Evolutionary conservation across 768 basidiomycete species (phyloP).

Genomic region (Tephrocybe sp.): DNA sequence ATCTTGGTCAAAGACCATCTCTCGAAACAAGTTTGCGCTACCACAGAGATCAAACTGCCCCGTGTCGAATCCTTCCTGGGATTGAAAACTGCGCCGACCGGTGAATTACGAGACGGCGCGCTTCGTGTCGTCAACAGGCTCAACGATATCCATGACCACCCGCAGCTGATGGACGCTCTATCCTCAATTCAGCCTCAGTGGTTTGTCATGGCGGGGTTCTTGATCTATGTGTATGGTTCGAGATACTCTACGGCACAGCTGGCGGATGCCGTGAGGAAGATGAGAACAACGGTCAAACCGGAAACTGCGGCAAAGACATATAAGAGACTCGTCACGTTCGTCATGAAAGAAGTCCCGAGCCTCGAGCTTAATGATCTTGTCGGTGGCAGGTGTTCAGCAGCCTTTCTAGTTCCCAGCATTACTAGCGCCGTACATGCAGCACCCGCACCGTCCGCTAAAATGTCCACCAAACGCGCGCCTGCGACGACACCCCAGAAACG

Average conservation of each 20-base stretch:
- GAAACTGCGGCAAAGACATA: constrained; percentile 7
- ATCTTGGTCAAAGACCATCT: constrained; percentile 20
- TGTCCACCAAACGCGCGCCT: neutral
- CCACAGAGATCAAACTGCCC: constrained; percentile 18
- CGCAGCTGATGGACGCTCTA: constrained; percentile 13
- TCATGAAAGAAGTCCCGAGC: constrained; percentile 2
- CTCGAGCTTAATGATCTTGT: constrained; percentile 3
- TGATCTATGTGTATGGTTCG: constrained; percentile 37
- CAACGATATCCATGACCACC: constrained; percentile 8
- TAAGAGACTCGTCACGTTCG: constrained; percentile 12
- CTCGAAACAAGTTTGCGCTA: constrained; percentile 5
- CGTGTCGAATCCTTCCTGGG: constrained; percentile 27
- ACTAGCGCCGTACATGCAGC: constrained; percentile 1
- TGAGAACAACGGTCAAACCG: constrained; percentile 18
- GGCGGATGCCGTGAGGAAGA: constrained; percentile 38
- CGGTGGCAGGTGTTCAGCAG: too few relatives aligned
- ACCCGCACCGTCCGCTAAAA: neutral
- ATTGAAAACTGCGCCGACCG: neutral
- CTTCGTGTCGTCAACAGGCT: constrained; percentile 17
- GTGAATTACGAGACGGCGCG: neutral
- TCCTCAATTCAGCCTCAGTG: constrained; percentile 38
- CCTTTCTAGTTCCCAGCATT: too few relatives aligned
- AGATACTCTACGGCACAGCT: constrained; percentile 38
- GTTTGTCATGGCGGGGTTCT: constrained; percentile 43
- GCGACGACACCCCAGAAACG: constrained; percentile 3